These are phyloP conservation scores for Rhododendron henanense DNA, from an alignment of 148 eudicot species.

Conservation along the genomic window DNA sequence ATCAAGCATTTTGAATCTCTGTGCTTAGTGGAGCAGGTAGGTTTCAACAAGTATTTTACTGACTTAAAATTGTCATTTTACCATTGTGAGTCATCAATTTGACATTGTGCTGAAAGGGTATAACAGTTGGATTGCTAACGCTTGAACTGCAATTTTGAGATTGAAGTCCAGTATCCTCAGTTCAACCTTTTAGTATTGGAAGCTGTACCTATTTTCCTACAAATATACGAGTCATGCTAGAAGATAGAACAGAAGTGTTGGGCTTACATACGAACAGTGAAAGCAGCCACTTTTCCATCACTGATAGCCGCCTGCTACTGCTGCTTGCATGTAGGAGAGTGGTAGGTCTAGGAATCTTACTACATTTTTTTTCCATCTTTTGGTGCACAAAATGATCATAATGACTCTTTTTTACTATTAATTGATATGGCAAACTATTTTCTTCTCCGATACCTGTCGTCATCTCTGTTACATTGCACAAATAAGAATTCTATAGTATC, in stretches of 20 bases:
- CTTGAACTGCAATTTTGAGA: not conserved
- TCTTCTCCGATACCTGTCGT: not conserved
- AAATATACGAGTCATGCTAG: not conserved
- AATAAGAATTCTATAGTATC: not conserved
- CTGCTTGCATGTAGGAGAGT: not conserved
- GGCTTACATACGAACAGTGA: not conserved
- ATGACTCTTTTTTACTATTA: not conserved
- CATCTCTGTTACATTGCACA: not conserved
- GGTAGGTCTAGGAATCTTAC: not conserved
- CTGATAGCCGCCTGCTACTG: not conserved
- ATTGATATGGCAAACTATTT: not conserved
- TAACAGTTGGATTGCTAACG: not conserved
- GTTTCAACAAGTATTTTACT: not conserved
- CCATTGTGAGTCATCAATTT: not conserved
- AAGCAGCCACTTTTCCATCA: not conserved
- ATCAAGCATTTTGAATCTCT: conserved; percentile 25
- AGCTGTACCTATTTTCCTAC: not conserved
- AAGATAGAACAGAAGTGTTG: not conserved
- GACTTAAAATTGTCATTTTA: not conserved
- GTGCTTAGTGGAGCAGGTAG: conserved; percentile 37
- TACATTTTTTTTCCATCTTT: not conserved
- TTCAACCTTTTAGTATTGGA: not conserved
- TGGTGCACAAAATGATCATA: not conserved
- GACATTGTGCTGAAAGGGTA: not conserved
- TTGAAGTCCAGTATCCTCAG: not conserved